These are phyloP conservation scores for Chenopodium formosanum DNA, from an alignment of 148 eudicot species.

Conservation along the genomic window DNA sequence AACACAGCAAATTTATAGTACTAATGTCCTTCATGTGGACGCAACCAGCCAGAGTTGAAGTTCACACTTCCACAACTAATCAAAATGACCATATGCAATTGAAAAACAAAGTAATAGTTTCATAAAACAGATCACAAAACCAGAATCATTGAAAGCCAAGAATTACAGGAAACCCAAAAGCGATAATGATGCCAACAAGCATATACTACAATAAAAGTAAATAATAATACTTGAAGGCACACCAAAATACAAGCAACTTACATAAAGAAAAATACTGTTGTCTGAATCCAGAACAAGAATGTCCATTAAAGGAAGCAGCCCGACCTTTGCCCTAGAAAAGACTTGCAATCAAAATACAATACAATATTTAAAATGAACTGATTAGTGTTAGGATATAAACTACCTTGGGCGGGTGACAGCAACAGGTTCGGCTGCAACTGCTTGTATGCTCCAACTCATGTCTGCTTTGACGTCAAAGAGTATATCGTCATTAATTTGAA, in stretches of 20 bases:
- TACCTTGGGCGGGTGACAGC: constrained; percentile 84
- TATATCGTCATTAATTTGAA: constrained; percentile 58
- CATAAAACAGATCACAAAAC: too few relatives aligned
- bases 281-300: constrained; percentile 76
- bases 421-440: constrained; percentile 91
- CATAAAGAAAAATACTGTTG: constrained; percentile 70
- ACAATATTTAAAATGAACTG: neutral
- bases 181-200: neutral
- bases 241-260: constrained; percentile 41
- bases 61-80: neutral
- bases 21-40: neutral
- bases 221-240: neutral
- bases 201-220: neutral
- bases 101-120: neutral
- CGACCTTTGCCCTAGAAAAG: constrained; percentile 55
- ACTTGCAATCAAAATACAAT: constrained; percentile 18
- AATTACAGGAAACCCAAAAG: neutral
- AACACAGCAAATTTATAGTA: neutral
- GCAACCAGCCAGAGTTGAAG: neutral
- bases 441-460: constrained; percentile 89
- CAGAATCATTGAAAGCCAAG: neutral
- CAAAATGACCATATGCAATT: neutral
- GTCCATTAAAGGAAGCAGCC: constrained; percentile 63
- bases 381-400: neutral
- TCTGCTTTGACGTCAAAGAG: constrained; percentile 77